Conservation (phyloP, 2,329 filamentous ascomycete genomes). For the Microcera coccophila region DNA sequence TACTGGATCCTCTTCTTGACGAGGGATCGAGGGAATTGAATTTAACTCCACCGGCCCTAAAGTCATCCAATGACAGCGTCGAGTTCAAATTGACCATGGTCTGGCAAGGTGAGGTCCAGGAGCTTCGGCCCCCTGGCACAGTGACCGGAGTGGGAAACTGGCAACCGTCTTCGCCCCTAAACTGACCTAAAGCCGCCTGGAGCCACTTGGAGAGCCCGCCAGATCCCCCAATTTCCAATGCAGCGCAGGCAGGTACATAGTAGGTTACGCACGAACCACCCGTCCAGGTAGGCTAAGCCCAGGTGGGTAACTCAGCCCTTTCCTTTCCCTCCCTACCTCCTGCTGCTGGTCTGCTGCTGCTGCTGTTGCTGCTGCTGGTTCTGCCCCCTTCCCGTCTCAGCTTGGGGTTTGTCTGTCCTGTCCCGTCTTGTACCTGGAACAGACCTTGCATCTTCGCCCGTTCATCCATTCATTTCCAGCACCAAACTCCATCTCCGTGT, state of each 20-base stretch:
- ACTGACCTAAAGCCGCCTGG: neutral
- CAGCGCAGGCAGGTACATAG: conserved; percentile 20
- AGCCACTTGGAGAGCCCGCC: conserved; percentile 7
- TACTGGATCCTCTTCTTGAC: conserved; percentile 10
- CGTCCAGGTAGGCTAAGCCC: neutral
- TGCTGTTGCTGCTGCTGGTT: too few relatives aligned
- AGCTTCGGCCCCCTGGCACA: neutral
- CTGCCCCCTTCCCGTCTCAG: neutral
- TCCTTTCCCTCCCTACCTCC: neutral
- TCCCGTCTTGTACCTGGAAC: neutral
- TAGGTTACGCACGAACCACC: conserved; percentile 22
- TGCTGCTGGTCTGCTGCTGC: too few relatives aligned
- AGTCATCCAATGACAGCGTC: neutral
- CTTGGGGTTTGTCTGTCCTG: neutral
- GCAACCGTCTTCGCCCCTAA: too few relatives aligned
- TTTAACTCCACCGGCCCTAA: conserved; percentile 16
- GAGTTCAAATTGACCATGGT: conserved; percentile 15
- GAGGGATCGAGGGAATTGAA: conserved; percentile 16
- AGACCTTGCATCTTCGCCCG: conserved; percentile 12
- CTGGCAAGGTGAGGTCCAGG: neutral
- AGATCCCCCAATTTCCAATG: conserved; percentile 27
- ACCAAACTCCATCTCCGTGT: conserved; percentile 19
- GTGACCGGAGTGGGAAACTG: neutral
- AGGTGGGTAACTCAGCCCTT: conserved; percentile 3
- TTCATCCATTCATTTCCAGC: conserved; percentile 21